These are phyloP conservation scores for Patellaria atrata DNA, from an alignment of 495 filamentous ascomycete species.

Conservation along the genomic window DNA sequence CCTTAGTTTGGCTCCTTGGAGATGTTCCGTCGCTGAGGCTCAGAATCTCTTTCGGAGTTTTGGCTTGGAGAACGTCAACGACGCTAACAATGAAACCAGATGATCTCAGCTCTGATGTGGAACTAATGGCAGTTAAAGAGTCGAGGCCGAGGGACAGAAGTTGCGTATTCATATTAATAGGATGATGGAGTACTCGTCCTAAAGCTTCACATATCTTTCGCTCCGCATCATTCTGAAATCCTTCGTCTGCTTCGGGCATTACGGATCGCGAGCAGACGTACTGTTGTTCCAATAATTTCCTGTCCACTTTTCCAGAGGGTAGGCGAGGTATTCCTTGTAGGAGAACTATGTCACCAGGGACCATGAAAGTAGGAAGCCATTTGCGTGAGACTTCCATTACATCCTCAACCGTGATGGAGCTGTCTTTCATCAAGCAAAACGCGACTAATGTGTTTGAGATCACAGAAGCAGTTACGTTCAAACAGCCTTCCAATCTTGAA, in stretches of 20 bases:
- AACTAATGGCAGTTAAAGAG: conserved; percentile 54
- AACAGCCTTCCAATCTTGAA: conserved; percentile 36
- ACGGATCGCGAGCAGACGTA: conserved; percentile 29
- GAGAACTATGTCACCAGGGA: conserved; percentile 53
- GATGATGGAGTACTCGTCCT: conserved; percentile 31
- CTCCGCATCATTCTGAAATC: conserved; percentile 25
- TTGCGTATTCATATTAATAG: conserved; percentile 27
- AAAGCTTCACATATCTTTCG: conserved; percentile 35
- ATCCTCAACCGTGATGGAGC: conserved; percentile 19
- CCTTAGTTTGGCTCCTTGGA: conserved; percentile 2
- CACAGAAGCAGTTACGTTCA: conserved; percentile 44
- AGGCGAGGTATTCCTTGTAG: conserved; percentile 49
- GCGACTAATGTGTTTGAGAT: conserved; percentile 46
- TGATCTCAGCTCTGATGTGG: conserved; percentile 43
- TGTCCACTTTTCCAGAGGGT: conserved; percentile 67
- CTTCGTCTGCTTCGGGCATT: conserved; percentile 5
- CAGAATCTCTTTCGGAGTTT: conserved; percentile 34
- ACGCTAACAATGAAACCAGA: conserved; percentile 38
- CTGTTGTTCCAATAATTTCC: conserved; percentile 43
- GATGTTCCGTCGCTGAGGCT: conserved; percentile 16
- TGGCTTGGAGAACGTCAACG: conserved; percentile 39
- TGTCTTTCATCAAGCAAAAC: conserved; percentile 42
- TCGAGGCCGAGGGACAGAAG: conserved; percentile 50
- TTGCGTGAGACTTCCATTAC: conserved; percentile 44
- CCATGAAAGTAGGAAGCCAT: conserved; percentile 68